A percentile compares a stretch with the other conserved stretches of the same genome.
phyloP scores from a whole-genome alignment of 306 rosid species.

The Cajanus cajan region DNA sequence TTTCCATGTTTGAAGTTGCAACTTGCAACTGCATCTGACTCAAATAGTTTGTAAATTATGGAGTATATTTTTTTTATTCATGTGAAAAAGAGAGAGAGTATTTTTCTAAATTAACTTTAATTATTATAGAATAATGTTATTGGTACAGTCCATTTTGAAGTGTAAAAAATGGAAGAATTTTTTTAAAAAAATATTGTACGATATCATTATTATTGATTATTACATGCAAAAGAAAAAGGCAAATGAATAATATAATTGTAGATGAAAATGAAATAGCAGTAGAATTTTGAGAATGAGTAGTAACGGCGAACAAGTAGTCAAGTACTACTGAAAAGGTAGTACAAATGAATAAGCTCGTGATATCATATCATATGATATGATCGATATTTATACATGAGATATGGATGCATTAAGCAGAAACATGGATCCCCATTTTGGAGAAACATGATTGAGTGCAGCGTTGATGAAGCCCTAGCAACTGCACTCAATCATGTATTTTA shows the following conservation, averaged over 20 bases:
- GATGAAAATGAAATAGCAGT: not conserved
- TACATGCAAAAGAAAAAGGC: not conserved
- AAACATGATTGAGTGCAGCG: slow-evolving; percentile 98
- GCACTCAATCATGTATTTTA: slow-evolving; percentile 64
- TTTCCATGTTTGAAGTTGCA: not conserved
- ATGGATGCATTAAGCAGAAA: not conserved
- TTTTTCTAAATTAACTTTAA: not conserved
- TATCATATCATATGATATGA: not conserved
- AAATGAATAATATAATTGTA: not conserved
- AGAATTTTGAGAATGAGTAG: not conserved
- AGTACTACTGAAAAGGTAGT: not conserved
- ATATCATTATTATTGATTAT: not conserved
- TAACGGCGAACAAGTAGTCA: not conserved
- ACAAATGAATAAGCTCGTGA: not conserved
- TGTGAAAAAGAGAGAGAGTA: too few species aligned
- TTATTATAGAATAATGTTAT: not conserved
- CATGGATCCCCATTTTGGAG: slow-evolving; percentile 40
- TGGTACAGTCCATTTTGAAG: not conserved
- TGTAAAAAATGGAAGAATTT: not conserved
- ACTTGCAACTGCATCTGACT: not conserved
- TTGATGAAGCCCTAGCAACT: slow-evolving; percentile 56
- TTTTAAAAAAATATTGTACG: not conserved
- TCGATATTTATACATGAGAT: not conserved
- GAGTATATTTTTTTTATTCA: not conserved
- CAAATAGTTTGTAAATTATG: not conserved